phyloP scores from a whole-genome alignment of 1,284 basidiomycete genomes.

The Ustilago sp. region DNA sequence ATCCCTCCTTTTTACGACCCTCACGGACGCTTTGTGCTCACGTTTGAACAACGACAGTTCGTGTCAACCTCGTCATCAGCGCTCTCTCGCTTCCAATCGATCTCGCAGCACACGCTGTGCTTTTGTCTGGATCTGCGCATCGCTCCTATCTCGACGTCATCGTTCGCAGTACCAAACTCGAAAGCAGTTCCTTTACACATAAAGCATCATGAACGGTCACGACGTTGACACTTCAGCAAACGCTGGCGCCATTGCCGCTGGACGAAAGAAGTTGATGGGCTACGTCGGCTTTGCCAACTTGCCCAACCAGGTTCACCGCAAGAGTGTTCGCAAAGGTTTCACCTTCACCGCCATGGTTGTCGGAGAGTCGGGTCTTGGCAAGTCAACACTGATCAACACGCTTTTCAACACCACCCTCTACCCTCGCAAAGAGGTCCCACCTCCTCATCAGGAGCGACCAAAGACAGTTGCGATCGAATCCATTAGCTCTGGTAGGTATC shows the following conservation, averaged over 20 bases:
- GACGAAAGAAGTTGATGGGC: constrained; percentile 63
- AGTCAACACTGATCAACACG: constrained; percentile 69
- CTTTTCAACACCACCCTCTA: constrained; percentile 69
- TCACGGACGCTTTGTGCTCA: constrained; percentile 9
- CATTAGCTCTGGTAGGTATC: constrained; percentile 64
- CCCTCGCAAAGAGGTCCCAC: constrained; percentile 66
- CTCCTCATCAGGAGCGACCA: constrained; percentile 61
- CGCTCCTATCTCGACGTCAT: background rate
- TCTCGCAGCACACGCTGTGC: background rate
- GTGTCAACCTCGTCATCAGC: constrained; percentile 5
- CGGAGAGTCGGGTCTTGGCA: constrained; percentile 68
- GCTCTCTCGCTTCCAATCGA: background rate
- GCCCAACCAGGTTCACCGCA: constrained; percentile 68
- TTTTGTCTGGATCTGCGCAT: background rate
- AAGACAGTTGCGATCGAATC: constrained; percentile 68
- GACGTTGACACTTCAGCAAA: constrained; percentile 18
- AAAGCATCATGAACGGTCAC: constrained; percentile 36
- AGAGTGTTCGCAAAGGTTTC: constrained; percentile 66
- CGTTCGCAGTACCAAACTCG: background rate
- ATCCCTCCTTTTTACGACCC: background rate
- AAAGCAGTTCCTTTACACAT: background rate
- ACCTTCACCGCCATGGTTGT: constrained; percentile 68
- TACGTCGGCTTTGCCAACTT: constrained; percentile 69
- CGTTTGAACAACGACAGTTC: background rate
- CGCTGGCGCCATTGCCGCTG: constrained; percentile 23